These are phyloP conservation scores for Candida schatavii DNA, from an alignment of 805 yeast genomes.

Conservation along the genomic window DNA sequence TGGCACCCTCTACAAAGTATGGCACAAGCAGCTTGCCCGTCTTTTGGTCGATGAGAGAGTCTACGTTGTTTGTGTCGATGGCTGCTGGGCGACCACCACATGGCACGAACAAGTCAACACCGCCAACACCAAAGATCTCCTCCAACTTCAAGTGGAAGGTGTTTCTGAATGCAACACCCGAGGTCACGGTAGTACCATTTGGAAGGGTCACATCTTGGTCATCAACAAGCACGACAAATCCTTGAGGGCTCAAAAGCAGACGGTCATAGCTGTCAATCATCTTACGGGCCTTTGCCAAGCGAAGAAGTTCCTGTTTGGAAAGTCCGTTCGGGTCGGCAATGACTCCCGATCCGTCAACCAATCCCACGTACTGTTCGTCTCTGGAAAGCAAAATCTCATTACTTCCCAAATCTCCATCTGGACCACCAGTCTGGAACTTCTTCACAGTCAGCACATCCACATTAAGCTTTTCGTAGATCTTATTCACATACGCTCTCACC, in stretches of 20 bases:
- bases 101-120: constrained; percentile 86
- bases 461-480: constrained; percentile 75
- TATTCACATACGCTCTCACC: constrained; percentile 87
- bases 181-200: constrained; percentile 67
- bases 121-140: constrained; percentile 55
- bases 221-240: constrained; percentile 82
- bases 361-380: constrained; percentile 78
- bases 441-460: constrained; percentile 57
- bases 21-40: constrained; percentile 79
- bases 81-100: constrained; percentile 99
- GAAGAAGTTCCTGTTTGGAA: constrained; percentile 70
- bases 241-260: constrained; percentile 64
- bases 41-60: constrained; percentile 63
- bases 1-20: constrained; percentile 96
- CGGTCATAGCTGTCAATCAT: constrained; percentile 71
- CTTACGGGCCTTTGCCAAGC: constrained; percentile 74
- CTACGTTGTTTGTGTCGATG: constrained; percentile 80
- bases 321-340: constrained; percentile 89
- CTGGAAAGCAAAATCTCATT: constrained; percentile 88
- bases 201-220: constrained; percentile 80
- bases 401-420: constrained; percentile 97
- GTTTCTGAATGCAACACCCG: constrained; percentile 89
- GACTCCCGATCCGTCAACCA: constrained; percentile 96
- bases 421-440: constrained; percentile 97
- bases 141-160: constrained; percentile 76